Evolutionary conservation across 768 basidiomycete genomes (phyloP), one percentile per base, ranked within the genome.

Genomic region (Hydnum rufescens): DNA sequence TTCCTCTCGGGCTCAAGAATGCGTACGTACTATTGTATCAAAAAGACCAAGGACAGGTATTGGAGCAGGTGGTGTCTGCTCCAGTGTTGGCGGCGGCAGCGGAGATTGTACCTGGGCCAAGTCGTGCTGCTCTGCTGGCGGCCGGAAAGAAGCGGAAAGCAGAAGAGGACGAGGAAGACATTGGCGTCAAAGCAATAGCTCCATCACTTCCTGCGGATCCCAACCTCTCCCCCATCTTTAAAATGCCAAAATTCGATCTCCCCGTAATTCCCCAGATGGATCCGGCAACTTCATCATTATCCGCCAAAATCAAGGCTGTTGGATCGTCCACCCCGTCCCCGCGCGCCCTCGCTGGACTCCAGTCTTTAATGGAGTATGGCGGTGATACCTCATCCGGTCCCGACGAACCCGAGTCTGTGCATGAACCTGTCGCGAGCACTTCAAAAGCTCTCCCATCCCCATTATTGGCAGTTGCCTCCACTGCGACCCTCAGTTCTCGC

Each of bases 1-100:
- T 73, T 3, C 80, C 85, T 1, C 65, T 78, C 28, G 65, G 67
- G 53, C 74, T 78, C 67, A 80, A 77, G 65, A 85, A 75, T 60
- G 95, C 95, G 54, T 99, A 99, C 58, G 75, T 97, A 57, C 70
- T 99, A 53, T 90, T 93, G 67, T 99, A 97, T 64, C 42, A 77
- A 78, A 13, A 47, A 28, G 44, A 13, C 44, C 13, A 13, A 16
- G 8, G 44, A 16, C 44, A 26, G 25, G 44, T 25, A 13, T 39
- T 39, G 36, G 36, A 39, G 36, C 13, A 13, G 13, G 36, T 22
- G 13, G 22, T 39, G 22, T 39, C 36, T 39, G 36, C 36, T 22
- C 22, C 36, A 22, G 36, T 13, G 13, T 22, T 39, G 13, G 36
- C 36, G 13, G 36, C 36, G 13, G 13, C 36, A 39, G 36, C 36